These are phyloP conservation scores for Berberis thunbergii DNA, from an alignment of 164 flowering plant genomes.

Conservation along the genomic window DNA sequence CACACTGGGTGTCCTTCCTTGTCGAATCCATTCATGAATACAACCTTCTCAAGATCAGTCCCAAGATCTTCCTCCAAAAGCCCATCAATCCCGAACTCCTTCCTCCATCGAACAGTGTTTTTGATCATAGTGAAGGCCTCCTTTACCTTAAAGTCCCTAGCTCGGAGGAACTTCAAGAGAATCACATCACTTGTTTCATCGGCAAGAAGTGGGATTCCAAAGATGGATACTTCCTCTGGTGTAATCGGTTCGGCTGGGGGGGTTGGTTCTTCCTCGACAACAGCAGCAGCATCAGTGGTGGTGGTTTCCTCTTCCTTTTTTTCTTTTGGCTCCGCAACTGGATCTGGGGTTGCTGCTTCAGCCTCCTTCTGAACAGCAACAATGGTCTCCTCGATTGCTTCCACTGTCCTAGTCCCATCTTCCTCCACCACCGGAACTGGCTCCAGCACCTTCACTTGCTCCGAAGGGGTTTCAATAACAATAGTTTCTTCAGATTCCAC, in stretches of 20 bases:
- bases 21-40: slow-evolving; percentile 64
- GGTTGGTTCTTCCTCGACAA: slow-evolving; percentile 2
- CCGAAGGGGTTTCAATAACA: too few species aligned
- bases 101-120: slow-evolving; percentile 70
- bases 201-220: slow-evolving; percentile 65
- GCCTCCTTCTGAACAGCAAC: slow-evolving; percentile 71
- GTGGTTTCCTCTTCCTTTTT: slow-evolving; percentile 8
- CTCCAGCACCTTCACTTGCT: slow-evolving; percentile 3
- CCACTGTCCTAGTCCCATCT: slow-evolving; percentile 15
- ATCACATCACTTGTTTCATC: slow-evolving; percentile 71
- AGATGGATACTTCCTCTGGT: slow-evolving; percentile 68
- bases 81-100: slow-evolving; percentile 61
- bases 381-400: slow-evolving; percentile 40
- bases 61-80: slow-evolving; percentile 62
- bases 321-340: slow-evolving; percentile 3
- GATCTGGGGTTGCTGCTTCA: slow-evolving; percentile 52
- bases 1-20: slow-evolving; percentile 84
- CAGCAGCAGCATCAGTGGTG: slow-evolving; percentile 1
- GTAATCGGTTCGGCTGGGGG: slow-evolving; percentile 16
- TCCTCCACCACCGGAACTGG: slow-evolving; percentile 5
- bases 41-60: slow-evolving; percentile 56
- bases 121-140: slow-evolving; percentile 81
- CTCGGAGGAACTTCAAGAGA: slow-evolving; percentile 76
- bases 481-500: slow-evolving; percentile 2
- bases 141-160: slow-evolving; percentile 84